phyloP scores from a whole-genome alignment of 2,329 filamentous ascomycete species.

The Colletotrichum kahawae region DNA sequence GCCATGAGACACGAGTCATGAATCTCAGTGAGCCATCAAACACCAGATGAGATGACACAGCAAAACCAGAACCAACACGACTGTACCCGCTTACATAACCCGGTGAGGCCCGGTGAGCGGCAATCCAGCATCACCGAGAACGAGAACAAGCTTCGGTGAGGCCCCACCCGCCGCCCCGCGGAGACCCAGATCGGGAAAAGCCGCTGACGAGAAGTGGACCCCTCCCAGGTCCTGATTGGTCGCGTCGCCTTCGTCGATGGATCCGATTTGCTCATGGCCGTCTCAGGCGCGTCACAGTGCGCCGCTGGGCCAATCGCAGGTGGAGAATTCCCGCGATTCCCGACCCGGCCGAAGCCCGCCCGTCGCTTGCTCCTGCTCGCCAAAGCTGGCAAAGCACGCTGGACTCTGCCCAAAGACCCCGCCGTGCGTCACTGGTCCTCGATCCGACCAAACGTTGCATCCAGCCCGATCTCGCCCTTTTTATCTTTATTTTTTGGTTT shows the following conservation, averaged over 20 bases:
- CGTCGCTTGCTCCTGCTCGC: neutral
- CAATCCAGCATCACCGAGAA: neutral
- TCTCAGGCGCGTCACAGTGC: constrained; percentile 21
- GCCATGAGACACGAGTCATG: neutral
- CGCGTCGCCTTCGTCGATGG: neutral
- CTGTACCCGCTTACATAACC: neutral
- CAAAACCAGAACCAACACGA: no score
- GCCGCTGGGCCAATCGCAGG: neutral
- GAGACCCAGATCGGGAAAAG: constrained; percentile 9
- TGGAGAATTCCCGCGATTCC: neutral
- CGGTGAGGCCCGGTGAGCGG: neutral
- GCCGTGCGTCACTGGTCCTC: no score
- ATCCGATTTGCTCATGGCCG: constrained; percentile 5
- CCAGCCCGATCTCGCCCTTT: no score
- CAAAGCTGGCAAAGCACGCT: no score
- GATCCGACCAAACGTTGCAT: no score
- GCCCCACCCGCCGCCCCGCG: neutral
- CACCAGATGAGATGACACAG: no score
- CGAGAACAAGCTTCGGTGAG: neutral
- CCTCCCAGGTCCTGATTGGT: neutral
- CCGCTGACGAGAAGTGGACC: neutral
- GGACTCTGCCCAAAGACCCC: no score
- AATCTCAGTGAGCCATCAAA: neutral
- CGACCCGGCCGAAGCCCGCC: constrained; percentile 9
- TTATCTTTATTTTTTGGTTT: neutral